Percentiles rank a stretch among this genome's conserved stretches.
Evolutionary conservation across 495 filamentous ascomycete genomes (phyloP).

Genomic region (Aspergillus bridgeri): DNA sequence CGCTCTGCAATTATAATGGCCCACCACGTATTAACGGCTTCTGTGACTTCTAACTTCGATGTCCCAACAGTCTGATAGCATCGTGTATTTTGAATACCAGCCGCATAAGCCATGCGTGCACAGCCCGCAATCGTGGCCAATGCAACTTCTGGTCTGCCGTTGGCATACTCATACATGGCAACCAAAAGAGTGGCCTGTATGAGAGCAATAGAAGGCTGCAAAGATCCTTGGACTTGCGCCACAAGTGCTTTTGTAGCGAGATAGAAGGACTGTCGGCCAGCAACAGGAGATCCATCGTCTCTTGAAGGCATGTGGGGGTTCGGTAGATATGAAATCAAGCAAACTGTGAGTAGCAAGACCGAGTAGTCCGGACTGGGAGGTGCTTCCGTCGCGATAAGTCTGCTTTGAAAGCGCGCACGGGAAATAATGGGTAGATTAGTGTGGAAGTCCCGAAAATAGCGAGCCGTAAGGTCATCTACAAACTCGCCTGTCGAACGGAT

Average conservation of each 20-base stretch:
- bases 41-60: slow-evolving; percentile 13
- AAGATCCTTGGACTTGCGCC: slow-evolving; percentile 29
- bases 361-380: slow-evolving; percentile 27
- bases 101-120: slow-evolving; percentile 25
- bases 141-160: slow-evolving; percentile 24
- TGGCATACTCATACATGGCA: slow-evolving; percentile 28
- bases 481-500: slow-evolving; percentile 29
- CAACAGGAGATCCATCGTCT: too few relatives aligned
- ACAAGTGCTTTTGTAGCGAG: slow-evolving; percentile 32
- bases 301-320: not conserved
- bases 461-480: slow-evolving; percentile 31
- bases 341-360: slow-evolving; percentile 33
- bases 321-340: slow-evolving; percentile 26
- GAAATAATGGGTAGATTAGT: slow-evolving; percentile 34
- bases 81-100: slow-evolving; percentile 17
- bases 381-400: slow-evolving; percentile 16
- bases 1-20: slow-evolving; percentile 27
- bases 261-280: slow-evolving; percentile 29
- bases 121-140: slow-evolving; percentile 31
- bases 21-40: slow-evolving; percentile 36
- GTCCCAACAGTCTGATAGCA: not conserved
- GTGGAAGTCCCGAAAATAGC: slow-evolving; percentile 38
- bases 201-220: slow-evolving; percentile 25
- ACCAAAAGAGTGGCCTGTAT: slow-evolving; percentile 37
- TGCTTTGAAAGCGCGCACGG: slow-evolving; percentile 26